phyloP scores from a whole-genome alignment of 179 eudicot species.

The Spergularia azorica region DNA sequence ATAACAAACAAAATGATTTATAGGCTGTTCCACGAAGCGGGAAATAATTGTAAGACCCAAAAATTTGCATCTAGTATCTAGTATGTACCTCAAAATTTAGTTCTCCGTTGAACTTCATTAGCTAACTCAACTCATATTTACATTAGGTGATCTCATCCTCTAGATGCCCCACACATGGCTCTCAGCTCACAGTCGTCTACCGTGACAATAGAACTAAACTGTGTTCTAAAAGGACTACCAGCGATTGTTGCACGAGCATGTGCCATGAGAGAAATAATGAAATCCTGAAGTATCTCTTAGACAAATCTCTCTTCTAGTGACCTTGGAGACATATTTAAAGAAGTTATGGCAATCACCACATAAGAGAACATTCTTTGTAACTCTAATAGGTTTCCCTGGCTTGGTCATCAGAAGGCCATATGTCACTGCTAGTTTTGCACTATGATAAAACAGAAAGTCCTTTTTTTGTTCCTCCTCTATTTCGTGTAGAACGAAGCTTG shows the following conservation, averaged over 20 bases:
- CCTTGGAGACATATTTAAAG: conserved; percentile 66
- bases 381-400: conserved; percentile 57
- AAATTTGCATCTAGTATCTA: conserved; percentile 1
- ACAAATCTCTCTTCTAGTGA: conserved; percentile 66
- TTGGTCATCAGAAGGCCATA: conserved; percentile 56
- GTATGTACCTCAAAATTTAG: conserved; percentile 28
- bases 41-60: background rate
- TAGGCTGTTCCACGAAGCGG: background rate
- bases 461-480: conserved; percentile 87
- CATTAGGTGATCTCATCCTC: conserved; percentile 14
- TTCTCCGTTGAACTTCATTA: conserved; percentile 5
- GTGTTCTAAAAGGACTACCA: conserved; percentile 27
- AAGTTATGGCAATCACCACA: conserved; percentile 96
- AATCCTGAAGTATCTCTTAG: conserved; percentile 83
- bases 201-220: conserved; percentile 4
- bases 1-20: background rate
- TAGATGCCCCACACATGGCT: conserved; percentile 15
- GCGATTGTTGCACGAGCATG: conserved; percentile 66
- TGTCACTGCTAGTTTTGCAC: conserved; percentile 81
- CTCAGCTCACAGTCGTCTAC: background rate
- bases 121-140: conserved; percentile 17
- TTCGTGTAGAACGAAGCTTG: conserved; percentile 95
- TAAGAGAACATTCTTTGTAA: conserved; percentile 64
- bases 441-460: conserved; percentile 79
- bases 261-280: conserved; percentile 67